phyloP scores from a whole-genome alignment of 2,329 filamentous ascomycete species.

The Trichoderma sp. region DNA sequence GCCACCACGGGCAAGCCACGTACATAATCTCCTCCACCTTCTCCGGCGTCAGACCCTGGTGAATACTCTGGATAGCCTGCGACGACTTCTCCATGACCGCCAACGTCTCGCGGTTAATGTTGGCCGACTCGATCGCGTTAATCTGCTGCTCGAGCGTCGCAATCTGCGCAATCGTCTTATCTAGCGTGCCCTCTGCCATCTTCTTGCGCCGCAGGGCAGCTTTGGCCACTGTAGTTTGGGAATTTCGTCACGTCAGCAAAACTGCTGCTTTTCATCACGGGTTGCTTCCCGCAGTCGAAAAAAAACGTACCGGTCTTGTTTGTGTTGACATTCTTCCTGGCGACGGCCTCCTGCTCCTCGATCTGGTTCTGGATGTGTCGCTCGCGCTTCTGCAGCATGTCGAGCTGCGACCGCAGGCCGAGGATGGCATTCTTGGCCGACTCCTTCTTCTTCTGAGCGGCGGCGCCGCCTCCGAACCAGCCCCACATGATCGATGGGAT shows the following conservation, averaged over 20 bases:
- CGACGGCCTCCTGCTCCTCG: constrained; percentile 85
- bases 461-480: constrained; percentile 82
- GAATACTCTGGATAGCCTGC: constrained; percentile 89
- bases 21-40: constrained; percentile 96
- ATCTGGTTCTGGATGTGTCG: constrained; percentile 89
- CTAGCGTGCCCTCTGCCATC: constrained; percentile 84
- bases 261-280: constrained; percentile 9
- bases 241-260: constrained; percentile 33
- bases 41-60: constrained; percentile 85
- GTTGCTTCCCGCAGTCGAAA: neutral
- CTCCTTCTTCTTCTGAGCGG: constrained; percentile 84
- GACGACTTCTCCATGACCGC: constrained; percentile 91
- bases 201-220: constrained; percentile 92
- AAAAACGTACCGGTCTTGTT: constrained; percentile 82
- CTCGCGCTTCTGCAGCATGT: constrained; percentile 97
- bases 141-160: constrained; percentile 93
- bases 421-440: constrained; percentile 96
- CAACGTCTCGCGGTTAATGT: constrained; percentile 97
- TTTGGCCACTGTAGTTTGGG: constrained; percentile 70
- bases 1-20: constrained; percentile 40
- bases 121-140: constrained; percentile 94
- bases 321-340: constrained; percentile 78
- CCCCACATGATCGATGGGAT: constrained; percentile 62
- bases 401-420: constrained; percentile 80
- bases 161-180: constrained; percentile 89